phyloP scores from a whole-genome alignment of 2,329 filamentous ascomycete genomes.

The Anisogramma anomala region DNA sequence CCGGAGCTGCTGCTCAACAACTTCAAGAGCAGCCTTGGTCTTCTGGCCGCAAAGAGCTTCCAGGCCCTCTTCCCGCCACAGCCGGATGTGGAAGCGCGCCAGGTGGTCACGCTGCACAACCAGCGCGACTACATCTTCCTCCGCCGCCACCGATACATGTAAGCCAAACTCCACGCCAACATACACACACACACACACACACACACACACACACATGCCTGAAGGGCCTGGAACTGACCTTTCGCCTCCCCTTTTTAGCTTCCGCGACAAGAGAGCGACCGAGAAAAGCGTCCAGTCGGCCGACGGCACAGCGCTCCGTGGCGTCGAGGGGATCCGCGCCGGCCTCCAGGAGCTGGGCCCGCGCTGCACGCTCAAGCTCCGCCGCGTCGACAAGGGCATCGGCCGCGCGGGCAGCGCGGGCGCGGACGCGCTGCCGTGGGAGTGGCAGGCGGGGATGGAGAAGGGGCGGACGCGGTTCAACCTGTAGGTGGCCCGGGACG shows the following conservation, averaged over 20 bases:
- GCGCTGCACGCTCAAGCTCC: constrained; percentile 62
- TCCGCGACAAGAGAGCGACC: constrained; percentile 73
- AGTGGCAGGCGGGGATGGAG: constrained; percentile 94
- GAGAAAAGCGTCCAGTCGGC: constrained; percentile 77
- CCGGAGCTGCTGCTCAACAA: constrained; percentile 88
- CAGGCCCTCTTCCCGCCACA: constrained; percentile 65
- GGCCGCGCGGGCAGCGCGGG: constrained; percentile 55
- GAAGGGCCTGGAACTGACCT: too few relatives aligned
- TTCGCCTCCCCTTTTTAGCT: too few relatives aligned
- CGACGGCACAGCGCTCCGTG: constrained; percentile 73
- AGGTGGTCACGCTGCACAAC: constrained; percentile 88
- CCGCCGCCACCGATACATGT: constrained; percentile 36
- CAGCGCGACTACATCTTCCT: constrained; percentile 73
- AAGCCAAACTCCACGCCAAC: not conserved
- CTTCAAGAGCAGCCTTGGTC: constrained; percentile 84
- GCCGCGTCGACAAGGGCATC: constrained; percentile 84
- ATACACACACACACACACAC: too few relatives aligned
- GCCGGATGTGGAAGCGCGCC: constrained; percentile 74
- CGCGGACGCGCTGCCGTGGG: constrained; percentile 74
- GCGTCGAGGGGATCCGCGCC: constrained; percentile 73
- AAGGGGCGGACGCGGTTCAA: constrained; percentile 91
- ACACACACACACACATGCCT: too few relatives aligned
- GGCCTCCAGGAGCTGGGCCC: constrained; percentile 78
- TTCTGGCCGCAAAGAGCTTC: constrained; percentile 79
- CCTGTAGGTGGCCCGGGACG: constrained; percentile 40